Conservation (phyloP, 306 rosid genomes). For the Cucurbita argyrosperma region DNA sequence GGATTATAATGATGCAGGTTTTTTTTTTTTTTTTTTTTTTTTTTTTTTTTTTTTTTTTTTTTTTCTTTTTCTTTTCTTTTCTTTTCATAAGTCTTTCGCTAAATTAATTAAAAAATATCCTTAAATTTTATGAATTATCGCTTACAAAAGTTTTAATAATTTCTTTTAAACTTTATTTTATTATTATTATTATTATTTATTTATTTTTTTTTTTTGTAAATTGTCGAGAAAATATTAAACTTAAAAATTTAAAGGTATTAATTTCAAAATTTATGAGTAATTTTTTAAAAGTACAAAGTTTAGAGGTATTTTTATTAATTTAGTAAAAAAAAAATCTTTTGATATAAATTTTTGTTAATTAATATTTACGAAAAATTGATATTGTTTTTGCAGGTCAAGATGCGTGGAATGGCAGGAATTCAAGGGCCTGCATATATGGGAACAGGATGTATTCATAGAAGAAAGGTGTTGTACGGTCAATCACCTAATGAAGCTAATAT, state of each 20-base stretch:
- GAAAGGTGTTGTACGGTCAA: background rate
- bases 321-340: background rate
- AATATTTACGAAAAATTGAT: background rate
- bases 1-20: slow-evolving; percentile 15
- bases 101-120: too few species aligned
- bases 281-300: too few species aligned
- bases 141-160: too few species aligned
- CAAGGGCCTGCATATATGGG: slow-evolving; percentile 6
- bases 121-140: too few species aligned
- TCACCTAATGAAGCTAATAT: background rate
- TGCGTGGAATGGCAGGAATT: background rate
- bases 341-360: background rate
- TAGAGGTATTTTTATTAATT: too few species aligned
- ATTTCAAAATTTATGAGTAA: too few species aligned
- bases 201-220: too few species aligned
- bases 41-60: slow-evolving; percentile 3
- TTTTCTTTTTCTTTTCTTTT: background rate
- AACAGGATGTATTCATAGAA: slow-evolving; percentile 6
- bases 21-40: background rate
- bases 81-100: background rate
- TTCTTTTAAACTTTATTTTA: too few species aligned
- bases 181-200: too few species aligned
- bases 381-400: background rate
- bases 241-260: too few species aligned
- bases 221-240: too few species aligned